phyloP scores from a whole-genome alignment of 495 filamentous ascomycete genomes.

The Pyrenula massariospora region DNA sequence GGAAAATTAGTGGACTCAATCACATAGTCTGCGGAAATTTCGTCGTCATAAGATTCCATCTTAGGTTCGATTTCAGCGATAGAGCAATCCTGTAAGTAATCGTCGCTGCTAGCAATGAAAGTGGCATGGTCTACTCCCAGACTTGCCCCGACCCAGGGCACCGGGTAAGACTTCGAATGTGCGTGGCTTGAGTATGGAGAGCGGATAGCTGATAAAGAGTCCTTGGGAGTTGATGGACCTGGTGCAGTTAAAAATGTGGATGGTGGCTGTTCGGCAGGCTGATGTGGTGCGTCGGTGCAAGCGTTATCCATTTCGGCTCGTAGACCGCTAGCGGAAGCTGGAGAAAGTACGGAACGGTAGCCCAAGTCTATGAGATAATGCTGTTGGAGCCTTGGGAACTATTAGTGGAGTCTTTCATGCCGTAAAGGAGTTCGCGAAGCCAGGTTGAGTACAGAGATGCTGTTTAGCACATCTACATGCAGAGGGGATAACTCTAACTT shows the following conservation, averaged over 20 bases:
- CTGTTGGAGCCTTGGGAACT: not conserved
- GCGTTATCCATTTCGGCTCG: not conserved
- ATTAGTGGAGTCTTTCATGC: not conserved
- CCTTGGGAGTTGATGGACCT: not conserved
- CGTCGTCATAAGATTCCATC: not conserved
- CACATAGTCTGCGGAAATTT: not conserved
- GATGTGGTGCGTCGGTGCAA: not conserved
- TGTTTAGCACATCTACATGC: not conserved
- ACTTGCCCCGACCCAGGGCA: not conserved
- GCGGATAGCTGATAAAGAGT: not conserved
- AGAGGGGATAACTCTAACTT: not conserved
- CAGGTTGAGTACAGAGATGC: not conserved
- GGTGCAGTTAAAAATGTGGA: not conserved
- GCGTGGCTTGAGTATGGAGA: not conserved
- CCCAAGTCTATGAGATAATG: not conserved
- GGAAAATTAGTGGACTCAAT: not conserved
- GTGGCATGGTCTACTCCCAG: not conserved
- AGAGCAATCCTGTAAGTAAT: not conserved
- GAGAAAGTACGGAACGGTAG: not conserved
- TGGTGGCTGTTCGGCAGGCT: not conserved
- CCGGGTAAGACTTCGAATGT: not conserved
- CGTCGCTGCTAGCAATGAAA: not conserved
- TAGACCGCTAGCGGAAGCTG: not conserved
- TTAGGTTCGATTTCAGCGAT: not conserved
- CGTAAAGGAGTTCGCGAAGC: not conserved